These are phyloP conservation scores for Populus hybrid DNA, from an alignment of 441 rosid genomes.

Conservation along the genomic window DNA sequence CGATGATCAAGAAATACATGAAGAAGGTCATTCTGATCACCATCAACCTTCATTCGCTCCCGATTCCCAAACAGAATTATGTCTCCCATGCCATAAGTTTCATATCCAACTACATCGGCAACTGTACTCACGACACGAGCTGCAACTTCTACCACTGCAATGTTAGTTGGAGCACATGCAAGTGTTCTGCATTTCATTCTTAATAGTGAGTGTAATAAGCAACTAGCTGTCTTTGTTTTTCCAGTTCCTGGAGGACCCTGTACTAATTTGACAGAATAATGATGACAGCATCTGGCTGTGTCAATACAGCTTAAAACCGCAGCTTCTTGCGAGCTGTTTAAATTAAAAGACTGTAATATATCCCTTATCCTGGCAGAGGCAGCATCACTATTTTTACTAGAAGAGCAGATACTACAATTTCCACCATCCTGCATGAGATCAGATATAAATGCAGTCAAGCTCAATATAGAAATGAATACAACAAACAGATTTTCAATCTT, in stretches of 20 bases:
- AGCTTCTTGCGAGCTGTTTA: constrained; percentile 35
- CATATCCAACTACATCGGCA: constrained; percentile 12
- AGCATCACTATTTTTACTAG: neutral
- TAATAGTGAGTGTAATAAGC: constrained; percentile 33
- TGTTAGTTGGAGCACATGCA: constrained; percentile 56
- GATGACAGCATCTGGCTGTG: constrained; percentile 25
- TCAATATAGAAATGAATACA: constrained; percentile 24
- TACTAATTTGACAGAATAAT: constrained; percentile 35
- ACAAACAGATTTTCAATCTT: neutral
- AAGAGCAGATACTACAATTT: constrained; percentile 25
- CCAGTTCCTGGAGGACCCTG: constrained; percentile 78
- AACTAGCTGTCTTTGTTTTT: constrained; percentile 45
- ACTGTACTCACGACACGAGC: constrained; percentile 36
- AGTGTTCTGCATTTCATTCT: constrained; percentile 40
- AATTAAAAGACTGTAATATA: neutral
- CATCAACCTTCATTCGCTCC: constrained; percentile 32
- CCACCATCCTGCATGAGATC: constrained; percentile 25
- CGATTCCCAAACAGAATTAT: constrained; percentile 46
- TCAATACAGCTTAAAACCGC: constrained; percentile 28
- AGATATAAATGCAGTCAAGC: constrained; percentile 35
- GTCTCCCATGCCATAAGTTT: constrained; percentile 35
- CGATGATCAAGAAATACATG: constrained; percentile 25
- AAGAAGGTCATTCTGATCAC: neutral
- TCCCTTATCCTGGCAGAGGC: neutral
- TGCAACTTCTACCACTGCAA: constrained; percentile 47